phyloP scores from a whole-genome alignment of 2,329 filamentous ascomycete species.

The Colletotrichum melonis region DNA sequence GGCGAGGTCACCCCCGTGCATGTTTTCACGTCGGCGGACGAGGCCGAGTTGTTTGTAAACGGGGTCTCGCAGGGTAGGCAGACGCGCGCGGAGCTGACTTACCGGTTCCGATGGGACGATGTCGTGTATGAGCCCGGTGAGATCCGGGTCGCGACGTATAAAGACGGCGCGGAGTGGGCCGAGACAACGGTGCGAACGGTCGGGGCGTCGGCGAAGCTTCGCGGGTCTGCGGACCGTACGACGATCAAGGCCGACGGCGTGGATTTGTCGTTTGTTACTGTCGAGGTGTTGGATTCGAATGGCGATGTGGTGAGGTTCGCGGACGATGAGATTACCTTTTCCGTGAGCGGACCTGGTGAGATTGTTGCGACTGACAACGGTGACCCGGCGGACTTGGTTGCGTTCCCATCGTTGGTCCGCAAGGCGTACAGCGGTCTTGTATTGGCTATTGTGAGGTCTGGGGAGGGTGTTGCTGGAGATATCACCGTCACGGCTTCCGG shows the following conservation, averaged over 20 bases:
- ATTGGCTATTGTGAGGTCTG: constrained; percentile 51
- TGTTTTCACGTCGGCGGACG: constrained; percentile 62
- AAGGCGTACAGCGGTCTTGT: constrained; percentile 55
- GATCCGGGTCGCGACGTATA: constrained; percentile 59
- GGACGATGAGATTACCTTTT: constrained; percentile 55
- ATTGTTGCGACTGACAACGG: constrained; percentile 65
- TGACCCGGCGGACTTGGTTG: constrained; percentile 55
- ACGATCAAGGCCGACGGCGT: constrained; percentile 53
- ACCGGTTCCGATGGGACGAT: constrained; percentile 65
- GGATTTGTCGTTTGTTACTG: constrained; percentile 59
- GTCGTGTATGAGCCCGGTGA: constrained; percentile 60
- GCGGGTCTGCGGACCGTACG: constrained; percentile 52
- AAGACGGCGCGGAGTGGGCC: constrained; percentile 59
- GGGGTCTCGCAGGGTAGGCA: constrained; percentile 56
- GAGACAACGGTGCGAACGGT: constrained; percentile 52
- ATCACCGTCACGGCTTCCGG: constrained; percentile 5
- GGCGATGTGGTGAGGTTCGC: constrained; percentile 58
- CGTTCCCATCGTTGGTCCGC: constrained; percentile 52
- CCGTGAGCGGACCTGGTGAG: constrained; percentile 53
- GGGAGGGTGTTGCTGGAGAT: constrained; percentile 27
- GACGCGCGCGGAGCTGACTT: constrained; percentile 48
- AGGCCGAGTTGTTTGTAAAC: constrained; percentile 67
- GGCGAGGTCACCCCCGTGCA: constrained; percentile 64
- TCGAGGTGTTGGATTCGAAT: constrained; percentile 55
- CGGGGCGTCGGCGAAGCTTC: constrained; percentile 51